Evolutionary conservation across 164 flowering plant species (phyloP).

Genomic region (Piper longum): DNA sequence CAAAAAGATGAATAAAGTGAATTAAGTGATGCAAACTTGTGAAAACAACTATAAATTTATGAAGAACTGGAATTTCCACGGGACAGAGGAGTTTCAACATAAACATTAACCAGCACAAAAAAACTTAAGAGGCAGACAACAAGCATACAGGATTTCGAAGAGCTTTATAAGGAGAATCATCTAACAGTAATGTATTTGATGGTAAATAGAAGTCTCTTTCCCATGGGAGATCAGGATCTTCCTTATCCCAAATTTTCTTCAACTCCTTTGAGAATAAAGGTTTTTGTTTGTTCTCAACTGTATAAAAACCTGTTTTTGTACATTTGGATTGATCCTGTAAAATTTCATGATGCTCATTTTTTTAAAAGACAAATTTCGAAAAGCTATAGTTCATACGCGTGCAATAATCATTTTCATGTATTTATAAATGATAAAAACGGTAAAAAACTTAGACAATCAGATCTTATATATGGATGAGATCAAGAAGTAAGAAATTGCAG

Average conservation of each 20-base stretch:
- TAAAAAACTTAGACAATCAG: too few relatives aligned
- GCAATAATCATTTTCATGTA: too few relatives aligned
- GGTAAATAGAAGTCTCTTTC: slow-evolving; percentile 47
- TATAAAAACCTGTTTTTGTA: slow-evolving; percentile 37
- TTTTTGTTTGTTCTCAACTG: slow-evolving; percentile 56
- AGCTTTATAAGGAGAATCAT: slow-evolving; percentile 92
- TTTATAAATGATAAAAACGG: too few relatives aligned
- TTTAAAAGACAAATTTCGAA: background rate
- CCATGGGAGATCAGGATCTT: slow-evolving; percentile 54
- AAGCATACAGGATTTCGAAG: slow-evolving; percentile 69
- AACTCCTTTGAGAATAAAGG: slow-evolving; percentile 66
- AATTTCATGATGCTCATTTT: background rate
- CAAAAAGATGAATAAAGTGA: background rate
- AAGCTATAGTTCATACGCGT: background rate
- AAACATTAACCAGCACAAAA: background rate
- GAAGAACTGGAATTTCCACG: background rate
- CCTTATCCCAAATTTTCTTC: slow-evolving; percentile 58
- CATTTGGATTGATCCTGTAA: slow-evolving; percentile 58
- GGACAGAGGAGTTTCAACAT: background rate
- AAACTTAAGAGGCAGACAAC: background rate
- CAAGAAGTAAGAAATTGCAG: too few relatives aligned
- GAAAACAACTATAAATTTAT: background rate
- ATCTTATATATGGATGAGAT: too few relatives aligned
- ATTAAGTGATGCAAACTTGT: background rate
- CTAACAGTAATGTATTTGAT: slow-evolving; percentile 74